A percentile compares a stretch with the other conserved stretches of the same genome.
Conservation (phyloP, 208 protist genomes). For the Wallacemonas sp. region DNA sequence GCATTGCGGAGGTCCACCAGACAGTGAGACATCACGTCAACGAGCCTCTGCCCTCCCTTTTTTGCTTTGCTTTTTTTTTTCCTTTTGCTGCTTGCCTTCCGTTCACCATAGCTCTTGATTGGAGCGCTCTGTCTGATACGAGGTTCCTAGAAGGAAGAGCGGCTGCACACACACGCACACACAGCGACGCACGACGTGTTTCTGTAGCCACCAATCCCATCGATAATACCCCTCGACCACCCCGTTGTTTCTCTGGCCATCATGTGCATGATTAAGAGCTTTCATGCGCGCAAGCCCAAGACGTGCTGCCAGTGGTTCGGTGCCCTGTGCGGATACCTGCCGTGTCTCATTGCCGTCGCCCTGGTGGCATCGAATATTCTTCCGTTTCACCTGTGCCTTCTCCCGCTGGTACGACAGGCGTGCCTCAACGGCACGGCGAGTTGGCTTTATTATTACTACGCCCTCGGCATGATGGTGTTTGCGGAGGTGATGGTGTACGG, state of each 20-base stretch:
- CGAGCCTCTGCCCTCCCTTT: not conserved
- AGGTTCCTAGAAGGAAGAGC: too few relatives aligned
- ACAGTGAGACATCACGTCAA: not conserved
- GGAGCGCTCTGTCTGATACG: too few relatives aligned
- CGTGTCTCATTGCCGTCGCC: constrained; percentile 31
- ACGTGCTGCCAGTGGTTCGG: constrained; percentile 21
- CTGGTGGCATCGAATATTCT: constrained; percentile 47
- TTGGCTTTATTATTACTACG: constrained; percentile 61
- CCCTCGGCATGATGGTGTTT: constrained; percentile 36
- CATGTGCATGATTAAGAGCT: constrained; percentile 2
- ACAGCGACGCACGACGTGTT: too few relatives aligned
- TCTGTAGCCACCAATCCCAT: not conserved
- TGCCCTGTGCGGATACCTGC: constrained; percentile 33
- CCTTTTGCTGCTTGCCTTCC: constrained; percentile 2
- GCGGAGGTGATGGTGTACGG: constrained; percentile 54
- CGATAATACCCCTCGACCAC: not conserved
- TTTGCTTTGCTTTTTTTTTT: constrained; percentile 17
- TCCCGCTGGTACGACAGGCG: constrained; percentile 24
- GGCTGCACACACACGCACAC: too few relatives aligned
- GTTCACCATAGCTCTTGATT: too few relatives aligned
- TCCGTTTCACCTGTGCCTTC: constrained; percentile 49
- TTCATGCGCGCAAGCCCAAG: constrained; percentile 26
- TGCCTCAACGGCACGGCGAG: constrained; percentile 32
- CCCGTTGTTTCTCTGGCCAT: constrained; percentile 5
- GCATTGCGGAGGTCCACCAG: too few relatives aligned